A percentile compares a stretch with the other conserved stretches of the same genome.
phyloP scores from a whole-genome alignment of 1,284 basidiomycete genomes.

The Inonotus obliquus region DNA sequence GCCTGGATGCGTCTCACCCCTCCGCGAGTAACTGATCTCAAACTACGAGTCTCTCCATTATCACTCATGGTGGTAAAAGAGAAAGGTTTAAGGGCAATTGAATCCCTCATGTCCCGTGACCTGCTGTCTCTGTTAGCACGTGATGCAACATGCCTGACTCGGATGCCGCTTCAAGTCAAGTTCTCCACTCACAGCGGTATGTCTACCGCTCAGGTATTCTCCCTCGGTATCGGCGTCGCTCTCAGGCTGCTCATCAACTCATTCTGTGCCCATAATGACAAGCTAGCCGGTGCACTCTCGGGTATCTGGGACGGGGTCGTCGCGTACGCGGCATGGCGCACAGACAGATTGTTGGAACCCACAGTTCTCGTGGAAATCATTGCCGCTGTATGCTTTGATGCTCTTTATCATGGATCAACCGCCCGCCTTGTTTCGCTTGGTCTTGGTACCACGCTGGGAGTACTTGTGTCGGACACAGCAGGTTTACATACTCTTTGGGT shows the following conservation, averaged over 20 bases:
- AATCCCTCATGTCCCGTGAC: no score
- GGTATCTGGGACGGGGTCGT: constrained; percentile 74
- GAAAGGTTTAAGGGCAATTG: no score
- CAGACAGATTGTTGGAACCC: constrained; percentile 51
- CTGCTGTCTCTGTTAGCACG: no score
- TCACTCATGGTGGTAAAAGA: no score
- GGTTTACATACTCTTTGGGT: constrained; percentile 54
- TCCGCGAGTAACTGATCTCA: no score
- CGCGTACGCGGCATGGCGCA: constrained; percentile 55
- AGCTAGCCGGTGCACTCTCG: constrained; percentile 50
- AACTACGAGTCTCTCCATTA: no score
- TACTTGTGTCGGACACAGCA: constrained; percentile 53
- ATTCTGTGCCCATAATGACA: constrained; percentile 23
- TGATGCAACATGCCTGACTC: no score
- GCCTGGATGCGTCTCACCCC: no score
- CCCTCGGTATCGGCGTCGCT: constrained; percentile 11
- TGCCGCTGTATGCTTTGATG: constrained; percentile 63
- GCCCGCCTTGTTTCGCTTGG: constrained; percentile 51
- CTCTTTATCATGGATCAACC: constrained; percentile 56
- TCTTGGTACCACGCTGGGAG: constrained; percentile 62
- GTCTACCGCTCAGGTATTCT: background rate
- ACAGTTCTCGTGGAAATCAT: constrained; percentile 63
- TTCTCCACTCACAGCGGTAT: no score
- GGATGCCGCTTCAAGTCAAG: no score
- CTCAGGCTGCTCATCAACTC: constrained; percentile 9